A percentile compares a stretch with the other conserved stretches of the same genome.
These are phyloP conservation scores for Hyphopichia burtonii DNA, from an alignment of 1,139 yeast species.

Conservation along the genomic window DNA sequence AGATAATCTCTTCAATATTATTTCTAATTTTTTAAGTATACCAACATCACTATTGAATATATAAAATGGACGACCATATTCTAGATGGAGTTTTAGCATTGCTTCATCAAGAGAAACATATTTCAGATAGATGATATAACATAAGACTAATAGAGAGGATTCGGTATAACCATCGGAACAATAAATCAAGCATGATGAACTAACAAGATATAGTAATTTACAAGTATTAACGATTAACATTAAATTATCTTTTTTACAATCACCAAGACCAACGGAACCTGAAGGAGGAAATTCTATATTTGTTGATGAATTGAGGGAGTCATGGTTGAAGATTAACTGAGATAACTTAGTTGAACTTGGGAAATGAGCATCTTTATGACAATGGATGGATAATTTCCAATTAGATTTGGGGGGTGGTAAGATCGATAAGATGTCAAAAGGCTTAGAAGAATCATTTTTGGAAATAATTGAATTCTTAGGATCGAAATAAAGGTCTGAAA, in stretches of 20 bases:
- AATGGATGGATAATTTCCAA: conserved; percentile 38
- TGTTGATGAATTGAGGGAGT: background rate
- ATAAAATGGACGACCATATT: conserved; percentile 76
- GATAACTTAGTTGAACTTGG: conserved; percentile 44
- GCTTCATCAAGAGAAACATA: conserved; percentile 55
- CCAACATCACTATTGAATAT: conserved; percentile 74
- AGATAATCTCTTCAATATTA: conserved; percentile 54
- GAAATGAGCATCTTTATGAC: conserved; percentile 57
- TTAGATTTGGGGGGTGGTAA: conserved; percentile 37
- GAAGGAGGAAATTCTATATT: conserved; percentile 74
- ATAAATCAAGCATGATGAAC: conserved; percentile 51
- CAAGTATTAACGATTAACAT: conserved; percentile 62
- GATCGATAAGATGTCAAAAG: conserved; percentile 18
- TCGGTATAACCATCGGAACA: conserved; percentile 95
- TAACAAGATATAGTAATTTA: conserved; percentile 47
- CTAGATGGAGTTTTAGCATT: conserved; percentile 56
- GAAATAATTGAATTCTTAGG: conserved; percentile 51
- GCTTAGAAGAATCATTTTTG: conserved; percentile 13
- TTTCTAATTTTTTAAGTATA: conserved; percentile 62
- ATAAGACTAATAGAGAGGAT: conserved; percentile 69
- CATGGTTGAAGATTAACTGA: conserved; percentile 26
- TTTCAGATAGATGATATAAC: conserved; percentile 68
- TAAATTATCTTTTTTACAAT: conserved; percentile 55
- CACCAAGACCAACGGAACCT: conserved; percentile 76
- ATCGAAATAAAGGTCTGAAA: conserved; percentile 45